Base-by-base conservation (phyloP, 169 alveolate species). In the Eimeria acervulina region DNA sequence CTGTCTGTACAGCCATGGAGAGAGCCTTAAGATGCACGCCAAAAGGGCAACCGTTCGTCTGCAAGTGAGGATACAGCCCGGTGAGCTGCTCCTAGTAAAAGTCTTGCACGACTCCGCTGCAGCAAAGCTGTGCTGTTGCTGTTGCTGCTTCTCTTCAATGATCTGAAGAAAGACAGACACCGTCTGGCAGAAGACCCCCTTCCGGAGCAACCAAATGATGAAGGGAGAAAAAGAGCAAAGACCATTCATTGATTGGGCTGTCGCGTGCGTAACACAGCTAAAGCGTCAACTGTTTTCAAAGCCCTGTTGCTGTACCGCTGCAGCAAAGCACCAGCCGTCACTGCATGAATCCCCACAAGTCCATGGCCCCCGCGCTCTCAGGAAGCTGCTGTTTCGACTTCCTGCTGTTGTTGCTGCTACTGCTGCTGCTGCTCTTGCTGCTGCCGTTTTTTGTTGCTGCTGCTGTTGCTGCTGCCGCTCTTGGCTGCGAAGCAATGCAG, bases 1-100 rank as follows among this genome's bases (percentile, higher is more conserved):
- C n/a, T 59, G 68, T 59, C 68, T 59, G 68, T 59, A 59, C 68
- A 59, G 26, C 68, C 68, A n/a, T 59, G 68, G n/a, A 59, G 68
- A 59, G n/a, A 59, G 68, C 68, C 68, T 59, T n/a, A 59, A 59
- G 28, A 59, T 59, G 68, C 26, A 21, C 68, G 68, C 68, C 68
- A 59, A 12, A 59, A 59, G 28, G 68, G 28, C 68, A 13, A 59
- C n/a, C 68, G 68, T 59, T 59, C 68, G 68, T 59, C 26, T 59
- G 68, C n/a, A 59, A 59, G 66, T n/a, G n/a, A 55, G 28, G 68
- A 59, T 5, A 59, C n/a, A 12, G 68, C 21, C 28, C 7, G 68
- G 26, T 19, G 26, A 59, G 68, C 26, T 59, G 68, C 68, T 59
- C 21, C 68, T 21, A 51, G 59, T 17, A 51, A 51, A 51, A 51